Conservation (phyloP, 2,329 filamentous ascomycete genomes). For the Aspergillus niger region DNA sequence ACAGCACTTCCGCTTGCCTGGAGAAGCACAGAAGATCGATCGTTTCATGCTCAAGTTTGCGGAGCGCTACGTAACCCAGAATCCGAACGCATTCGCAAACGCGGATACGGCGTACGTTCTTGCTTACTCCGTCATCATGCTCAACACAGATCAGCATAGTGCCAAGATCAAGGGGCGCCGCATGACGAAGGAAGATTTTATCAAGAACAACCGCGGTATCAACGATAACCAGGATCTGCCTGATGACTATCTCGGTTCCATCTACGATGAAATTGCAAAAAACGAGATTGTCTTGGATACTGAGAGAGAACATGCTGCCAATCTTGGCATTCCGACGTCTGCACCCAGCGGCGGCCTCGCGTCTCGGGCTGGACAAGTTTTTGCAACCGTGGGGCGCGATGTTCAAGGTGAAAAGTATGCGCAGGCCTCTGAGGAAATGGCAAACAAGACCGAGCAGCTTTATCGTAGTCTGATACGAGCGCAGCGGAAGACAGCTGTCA, state of each 20-base stretch:
- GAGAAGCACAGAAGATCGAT: slow-evolving; percentile 98
- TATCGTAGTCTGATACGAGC: slow-evolving; percentile 92
- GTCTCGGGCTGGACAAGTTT: slow-evolving; percentile 80
- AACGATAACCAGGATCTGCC: slow-evolving; percentile 94
- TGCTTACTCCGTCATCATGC: slow-evolving; percentile 92
- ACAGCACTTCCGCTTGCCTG: slow-evolving; percentile 90
- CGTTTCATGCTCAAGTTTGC: slow-evolving; percentile 99
- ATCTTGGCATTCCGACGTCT: slow-evolving; percentile 66
- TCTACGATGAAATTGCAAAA: slow-evolving; percentile 86
- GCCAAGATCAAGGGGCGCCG: slow-evolving; percentile 75
- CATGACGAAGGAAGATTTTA: slow-evolving; percentile 97
- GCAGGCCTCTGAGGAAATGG: slow-evolving; percentile 94
- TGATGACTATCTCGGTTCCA: slow-evolving; percentile 82
- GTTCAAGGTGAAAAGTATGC: slow-evolving; percentile 89
- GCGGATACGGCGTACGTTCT: slow-evolving; percentile 97
- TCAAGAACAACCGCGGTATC: slow-evolving; percentile 98
- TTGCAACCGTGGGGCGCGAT: slow-evolving; percentile 89
- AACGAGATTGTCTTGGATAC: slow-evolving; percentile 96
- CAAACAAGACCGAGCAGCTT: slow-evolving; percentile 75
- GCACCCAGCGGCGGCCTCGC: slow-evolving; percentile 71
- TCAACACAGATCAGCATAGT: slow-evolving; percentile 96
- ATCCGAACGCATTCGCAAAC: slow-evolving; percentile 96
- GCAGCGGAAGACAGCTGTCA: slow-evolving; percentile 77
- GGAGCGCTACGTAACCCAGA: slow-evolving; percentile 89
- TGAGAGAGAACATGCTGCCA: slow-evolving; percentile 85